Base-by-base conservation (phyloP, 2,329 filamentous ascomycete species). In the Graphilbum fragrans region DNA sequence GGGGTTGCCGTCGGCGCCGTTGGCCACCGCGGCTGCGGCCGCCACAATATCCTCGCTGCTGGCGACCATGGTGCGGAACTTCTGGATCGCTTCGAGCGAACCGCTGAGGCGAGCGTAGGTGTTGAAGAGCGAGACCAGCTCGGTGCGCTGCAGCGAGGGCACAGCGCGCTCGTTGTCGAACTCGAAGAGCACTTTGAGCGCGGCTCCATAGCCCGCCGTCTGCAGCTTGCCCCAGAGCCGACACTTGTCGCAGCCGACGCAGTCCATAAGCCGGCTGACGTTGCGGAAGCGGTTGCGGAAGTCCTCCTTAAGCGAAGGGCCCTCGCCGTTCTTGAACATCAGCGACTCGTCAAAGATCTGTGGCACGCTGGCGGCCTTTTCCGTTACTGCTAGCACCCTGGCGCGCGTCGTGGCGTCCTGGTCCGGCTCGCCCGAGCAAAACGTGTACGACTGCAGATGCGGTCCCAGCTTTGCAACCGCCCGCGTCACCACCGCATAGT, bases 241-340 rank as follows among this genome's bases (percentile, higher is more conserved):
- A 63, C 92, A 98, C 66, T 98, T 98, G 65, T 98, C 92, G 61
- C 92, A 98, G 35, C 92, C 92, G 18, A 96, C 90, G 52, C 92
- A 98, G 61, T 98, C 92, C 92, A 98, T 98, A 49, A 96, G 72
- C 33, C 92, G 80, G 58, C 85, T 94, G 46, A 98, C 85, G 57
- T 98, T 98, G 57, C 92, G 80, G 72, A 98, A 98, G 16, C 92
- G 84, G 60, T 93, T 92, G 52, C 86, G 82, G 70, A 98, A 98
- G 56, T 98, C 92, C 57, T 96, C 90, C 60, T 96, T 98, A 43
- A 98, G 66, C 3, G 76, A 85, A 3, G 83, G 74, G 2, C 77
- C 77, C 57, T 81, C 77, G 42, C 77, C 77, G 49, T 81, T 80
- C 56, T 84, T 84, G 62, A 98, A 98, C 88, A 98, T 94, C 55